Conservation (phyloP, 2,329 filamentous ascomycete species). For the Mycosphaerella sp. region DNA sequence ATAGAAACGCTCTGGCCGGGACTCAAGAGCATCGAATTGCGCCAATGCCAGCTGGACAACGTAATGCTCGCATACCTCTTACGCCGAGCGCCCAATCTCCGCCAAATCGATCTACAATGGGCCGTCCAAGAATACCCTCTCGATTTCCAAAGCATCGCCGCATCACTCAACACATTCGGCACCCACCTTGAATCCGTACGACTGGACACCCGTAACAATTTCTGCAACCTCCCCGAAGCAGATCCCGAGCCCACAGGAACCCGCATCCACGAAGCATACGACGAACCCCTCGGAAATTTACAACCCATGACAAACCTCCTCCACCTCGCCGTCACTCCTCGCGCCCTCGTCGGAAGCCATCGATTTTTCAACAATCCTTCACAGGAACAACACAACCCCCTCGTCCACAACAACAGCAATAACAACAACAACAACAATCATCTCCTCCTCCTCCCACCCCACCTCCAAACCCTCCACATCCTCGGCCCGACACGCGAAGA, state of each 20-base stretch:
- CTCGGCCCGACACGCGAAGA: constrained; percentile 5
- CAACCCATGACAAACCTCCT: not conserved
- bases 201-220: constrained; percentile 8
- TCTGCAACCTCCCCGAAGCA: not conserved
- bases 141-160: constrained; percentile 4
- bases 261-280: constrained; percentile 3
- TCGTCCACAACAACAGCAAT: too few relatives aligned
- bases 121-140: constrained; percentile 6
- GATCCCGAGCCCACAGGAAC: not conserved
- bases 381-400: not conserved
- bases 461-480: not conserved
- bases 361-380: not conserved
- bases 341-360: constrained; percentile 3
- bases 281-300: constrained; percentile 3
- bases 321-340: constrained; percentile 3
- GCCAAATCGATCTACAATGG: constrained; percentile 6
- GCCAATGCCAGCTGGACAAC: constrained; percentile 10
- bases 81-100: constrained; percentile 8
- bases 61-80: constrained; percentile 4
- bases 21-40: constrained; percentile 2
- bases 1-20: constrained; percentile 8
- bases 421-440: not conserved
- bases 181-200: constrained; percentile 1
- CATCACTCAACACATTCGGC: constrained; percentile 6
- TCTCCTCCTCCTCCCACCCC: not conserved